Evolutionary conservation across 1,284 basidiomycete genomes (phyloP).

Genomic region (Stygiomarasmius scandens): DNA sequence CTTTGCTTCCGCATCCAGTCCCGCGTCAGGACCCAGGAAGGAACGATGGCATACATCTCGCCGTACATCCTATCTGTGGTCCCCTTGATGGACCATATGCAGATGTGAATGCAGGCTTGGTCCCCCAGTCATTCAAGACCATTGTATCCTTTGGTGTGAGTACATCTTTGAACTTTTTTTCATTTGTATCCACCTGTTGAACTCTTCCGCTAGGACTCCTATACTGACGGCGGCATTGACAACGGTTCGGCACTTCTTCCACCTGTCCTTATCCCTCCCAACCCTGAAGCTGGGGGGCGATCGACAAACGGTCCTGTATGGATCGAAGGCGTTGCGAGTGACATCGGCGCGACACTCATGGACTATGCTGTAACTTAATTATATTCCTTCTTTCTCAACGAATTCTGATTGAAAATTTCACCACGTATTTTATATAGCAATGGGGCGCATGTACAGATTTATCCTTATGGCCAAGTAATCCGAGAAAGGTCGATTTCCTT

Average conservation of each 20-base stretch:
- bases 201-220: slow-evolving; percentile 29
- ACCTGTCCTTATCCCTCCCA: slow-evolving; percentile 31
- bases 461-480: slow-evolving; percentile 37
- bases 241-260: slow-evolving; percentile 34
- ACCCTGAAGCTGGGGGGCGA: slow-evolving; percentile 33
- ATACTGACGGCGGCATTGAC: slow-evolving; percentile 35
- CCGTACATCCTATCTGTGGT: slow-evolving; percentile 38
- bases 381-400: background rate
- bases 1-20: background rate
- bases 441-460: slow-evolving; percentile 34
- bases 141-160: slow-evolving; percentile 43
- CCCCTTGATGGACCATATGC: slow-evolving; percentile 31
- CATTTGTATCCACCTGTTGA: background rate
- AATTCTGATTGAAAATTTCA: background rate
- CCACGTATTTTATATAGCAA: no score
- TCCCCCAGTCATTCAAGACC: slow-evolving; percentile 32
- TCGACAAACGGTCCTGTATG: slow-evolving; percentile 39
- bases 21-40: background rate
- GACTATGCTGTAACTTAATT: slow-evolving; percentile 36
- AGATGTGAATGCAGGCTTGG: slow-evolving; percentile 40
- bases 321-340: slow-evolving; percentile 35
- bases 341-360: slow-evolving; percentile 33
- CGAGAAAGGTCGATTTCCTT: slow-evolving; percentile 33
- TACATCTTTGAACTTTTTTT: slow-evolving; percentile 7
- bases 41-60: slow-evolving; percentile 37